Evolutionary conservation across 345 rosid species (phyloP).

Genomic region (Carallia brachiata): DNA sequence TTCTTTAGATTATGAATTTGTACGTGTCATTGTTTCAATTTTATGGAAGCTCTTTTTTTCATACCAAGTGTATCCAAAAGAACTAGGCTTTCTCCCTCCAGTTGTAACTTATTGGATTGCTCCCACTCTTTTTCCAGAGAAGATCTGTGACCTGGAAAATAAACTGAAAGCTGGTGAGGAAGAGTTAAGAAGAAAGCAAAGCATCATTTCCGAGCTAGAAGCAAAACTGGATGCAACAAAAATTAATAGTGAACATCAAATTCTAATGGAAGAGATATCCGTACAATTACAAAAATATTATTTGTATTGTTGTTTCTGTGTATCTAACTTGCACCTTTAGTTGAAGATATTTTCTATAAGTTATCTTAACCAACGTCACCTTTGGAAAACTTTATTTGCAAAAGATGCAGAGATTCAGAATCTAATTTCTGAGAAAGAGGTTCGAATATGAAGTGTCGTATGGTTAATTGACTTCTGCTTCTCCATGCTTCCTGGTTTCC

Average conservation of each 20-base stretch:
- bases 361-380: slow-evolving; percentile 63
- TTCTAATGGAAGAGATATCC: slow-evolving; percentile 77
- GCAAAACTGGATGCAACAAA: slow-evolving; percentile 50
- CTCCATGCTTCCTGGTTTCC: slow-evolving; percentile 19
- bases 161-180: slow-evolving; percentile 42
- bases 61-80: neutral
- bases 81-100: neutral
- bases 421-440: slow-evolving; percentile 70
- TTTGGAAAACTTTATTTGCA: slow-evolving; percentile 56
- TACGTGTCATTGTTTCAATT: neutral
- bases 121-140: slow-evolving; percentile 44
- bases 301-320: slow-evolving; percentile 11
- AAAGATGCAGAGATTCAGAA: slow-evolving; percentile 62
- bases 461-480: slow-evolving; percentile 12
- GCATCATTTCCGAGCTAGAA: slow-evolving; percentile 52
- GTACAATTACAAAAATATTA: neutral
- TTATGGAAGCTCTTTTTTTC: neutral
- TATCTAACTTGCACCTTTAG: slow-evolving; percentile 14
- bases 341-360: slow-evolving; percentile 19
- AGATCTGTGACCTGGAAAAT: slow-evolving; percentile 48
- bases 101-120: neutral
- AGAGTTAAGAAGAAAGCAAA: slow-evolving; percentile 53
- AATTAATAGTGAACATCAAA: slow-evolving; percentile 35
- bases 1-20: neutral
- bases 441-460: slow-evolving; percentile 23